phyloP scores from a whole-genome alignment of 257 asterid genomes.

The Salvia hispanica region DNA sequence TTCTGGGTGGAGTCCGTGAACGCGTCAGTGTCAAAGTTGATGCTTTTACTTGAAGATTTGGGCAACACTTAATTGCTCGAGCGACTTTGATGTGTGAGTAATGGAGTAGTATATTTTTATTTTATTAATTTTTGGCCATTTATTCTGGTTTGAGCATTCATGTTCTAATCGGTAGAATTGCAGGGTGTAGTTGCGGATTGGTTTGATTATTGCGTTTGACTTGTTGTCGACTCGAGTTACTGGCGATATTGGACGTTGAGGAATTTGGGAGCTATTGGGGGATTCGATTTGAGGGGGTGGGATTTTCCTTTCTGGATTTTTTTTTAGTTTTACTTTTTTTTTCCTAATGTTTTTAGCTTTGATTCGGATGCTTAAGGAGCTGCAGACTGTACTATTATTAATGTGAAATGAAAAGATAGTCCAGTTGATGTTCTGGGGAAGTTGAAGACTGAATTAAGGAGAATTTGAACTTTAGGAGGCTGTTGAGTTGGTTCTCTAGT shows the following conservation, averaged over 20 bases:
- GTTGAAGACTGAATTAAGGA: not conserved
- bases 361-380: slow-evolving; percentile 7
- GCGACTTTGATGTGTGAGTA: slow-evolving; percentile 54
- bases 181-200: slow-evolving; percentile 36
- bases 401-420: not conserved
- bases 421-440: slow-evolving; percentile 7
- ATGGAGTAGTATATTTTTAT: not conserved
- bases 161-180: slow-evolving; percentile 28
- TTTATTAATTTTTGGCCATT: slow-evolving; percentile 1
- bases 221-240: slow-evolving; percentile 14
- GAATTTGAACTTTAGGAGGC: not conserved
- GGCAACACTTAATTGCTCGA: slow-evolving; percentile 39
- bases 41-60: slow-evolving; percentile 65
- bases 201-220: slow-evolving; percentile 29
- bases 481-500: slow-evolving; percentile 7
- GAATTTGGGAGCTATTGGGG: not conserved
- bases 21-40: slow-evolving; percentile 33
- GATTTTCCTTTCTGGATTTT: slow-evolving; percentile 12
- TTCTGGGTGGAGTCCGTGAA: slow-evolving; percentile 27
- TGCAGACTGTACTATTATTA: slow-evolving; percentile 1
- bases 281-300: slow-evolving; percentile 11
- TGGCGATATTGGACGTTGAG: slow-evolving; percentile 25
- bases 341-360: not conserved
- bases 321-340: not conserved
- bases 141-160: slow-evolving; percentile 12